Conservation (phyloP, 352 stramenopile genomes). For the Phytophthora podocarpi region DNA sequence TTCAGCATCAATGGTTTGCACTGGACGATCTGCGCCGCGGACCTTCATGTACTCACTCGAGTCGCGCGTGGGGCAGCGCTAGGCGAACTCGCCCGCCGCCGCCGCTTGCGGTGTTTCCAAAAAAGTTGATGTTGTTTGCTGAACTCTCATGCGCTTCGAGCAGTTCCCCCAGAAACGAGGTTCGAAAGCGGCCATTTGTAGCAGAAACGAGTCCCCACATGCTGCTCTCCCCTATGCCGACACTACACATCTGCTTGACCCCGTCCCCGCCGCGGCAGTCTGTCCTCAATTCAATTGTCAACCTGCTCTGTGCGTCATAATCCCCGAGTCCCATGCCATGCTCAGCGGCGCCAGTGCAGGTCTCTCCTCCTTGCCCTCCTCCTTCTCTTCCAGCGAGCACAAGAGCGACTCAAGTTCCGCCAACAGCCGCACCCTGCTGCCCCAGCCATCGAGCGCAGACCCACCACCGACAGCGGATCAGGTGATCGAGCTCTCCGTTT, state of each 20-base stretch:
- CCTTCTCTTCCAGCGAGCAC: conserved; percentile 37
- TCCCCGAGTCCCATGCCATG: conserved; percentile 40
- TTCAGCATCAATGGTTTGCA: conserved; percentile 26
- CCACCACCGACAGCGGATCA: conserved; percentile 22
- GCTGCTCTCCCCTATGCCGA: conserved; percentile 24
- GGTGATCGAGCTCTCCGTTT: conserved; percentile 39
- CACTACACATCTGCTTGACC: conserved; percentile 30
- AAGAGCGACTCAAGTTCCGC: conserved; percentile 29
- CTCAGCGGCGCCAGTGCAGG: conserved; percentile 19
- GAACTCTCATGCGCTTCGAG: conserved; percentile 12
- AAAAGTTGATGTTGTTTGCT: conserved; percentile 26
- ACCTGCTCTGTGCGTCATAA: conserved; percentile 24
- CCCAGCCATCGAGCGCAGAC: conserved; percentile 16
- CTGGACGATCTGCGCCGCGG: not conserved
- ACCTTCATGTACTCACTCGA: conserved; percentile 2
- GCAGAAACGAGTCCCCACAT: conserved; percentile 38
- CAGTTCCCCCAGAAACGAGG: conserved; percentile 14
- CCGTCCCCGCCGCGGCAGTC: conserved; percentile 24
- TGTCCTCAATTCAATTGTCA: conserved; percentile 33
- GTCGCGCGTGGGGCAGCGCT: conserved; percentile 1
- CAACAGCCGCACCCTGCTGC: conserved; percentile 8
- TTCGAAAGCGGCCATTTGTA: conserved; percentile 21
- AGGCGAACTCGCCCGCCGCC: too few relatives aligned
- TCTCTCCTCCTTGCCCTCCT: conserved; percentile 23
- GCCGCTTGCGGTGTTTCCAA: conserved; percentile 15